phyloP scores from a whole-genome alignment of 768 basidiomycete species.

The Wakefieldia striispora region DNA sequence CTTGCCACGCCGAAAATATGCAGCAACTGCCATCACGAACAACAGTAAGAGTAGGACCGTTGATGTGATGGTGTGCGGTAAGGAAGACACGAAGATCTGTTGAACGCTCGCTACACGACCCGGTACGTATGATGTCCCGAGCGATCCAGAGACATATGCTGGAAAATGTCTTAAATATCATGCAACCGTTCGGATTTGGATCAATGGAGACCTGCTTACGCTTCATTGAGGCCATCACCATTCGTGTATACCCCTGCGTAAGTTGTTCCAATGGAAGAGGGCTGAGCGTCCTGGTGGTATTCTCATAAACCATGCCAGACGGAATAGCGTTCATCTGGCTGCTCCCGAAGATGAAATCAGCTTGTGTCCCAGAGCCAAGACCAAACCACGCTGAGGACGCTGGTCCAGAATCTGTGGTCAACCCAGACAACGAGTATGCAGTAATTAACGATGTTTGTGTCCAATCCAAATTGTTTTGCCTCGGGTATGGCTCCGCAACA shows the following conservation, averaged over 20 bases:
- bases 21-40: neutral
- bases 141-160: slow-evolving; percentile 13
- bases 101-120: slow-evolving; percentile 11
- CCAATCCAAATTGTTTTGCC: slow-evolving; percentile 17
- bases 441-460: slow-evolving; percentile 13
- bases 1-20: slow-evolving; percentile 8
- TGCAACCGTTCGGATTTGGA: no score
- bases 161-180: neutral
- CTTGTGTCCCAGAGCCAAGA: slow-evolving; percentile 11
- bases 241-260: no score
- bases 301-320: neutral
- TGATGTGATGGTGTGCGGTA: slow-evolving; percentile 13
- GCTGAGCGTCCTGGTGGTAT: neutral
- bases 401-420: neutral
- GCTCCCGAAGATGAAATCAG: slow-evolving; percentile 11
- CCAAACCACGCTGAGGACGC: no score
- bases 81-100: slow-evolving; percentile 13
- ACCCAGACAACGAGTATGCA: slow-evolving; percentile 5
- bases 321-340: slow-evolving; percentile 3
- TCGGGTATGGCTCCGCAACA: neutral
- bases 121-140: slow-evolving; percentile 13
- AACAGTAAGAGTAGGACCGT: neutral
- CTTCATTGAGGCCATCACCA: slow-evolving; percentile 14
- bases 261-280: slow-evolving; percentile 8
- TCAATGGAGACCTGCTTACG: slow-evolving; percentile 4